These are phyloP conservation scores for Daldinia sp. DNA, from an alignment of 2,329 filamentous ascomycete genomes.

Conservation along the genomic window DNA sequence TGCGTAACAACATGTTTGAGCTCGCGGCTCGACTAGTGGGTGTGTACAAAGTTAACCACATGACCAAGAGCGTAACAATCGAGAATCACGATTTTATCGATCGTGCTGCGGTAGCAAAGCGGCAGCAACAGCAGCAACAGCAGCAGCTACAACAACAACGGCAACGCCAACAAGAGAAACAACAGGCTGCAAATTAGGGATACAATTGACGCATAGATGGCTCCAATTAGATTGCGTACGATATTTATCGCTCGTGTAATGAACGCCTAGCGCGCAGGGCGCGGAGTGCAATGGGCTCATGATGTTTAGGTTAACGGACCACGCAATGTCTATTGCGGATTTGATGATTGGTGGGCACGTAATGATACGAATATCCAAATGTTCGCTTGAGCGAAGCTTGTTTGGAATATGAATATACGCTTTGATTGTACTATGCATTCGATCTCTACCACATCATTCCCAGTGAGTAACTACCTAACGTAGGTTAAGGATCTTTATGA, in stretches of 20 bases:
- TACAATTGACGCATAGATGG: neutral
- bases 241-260: neutral
- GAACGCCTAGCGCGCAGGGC: neutral
- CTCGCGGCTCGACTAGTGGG: slow-evolving; percentile 93
- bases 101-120: slow-evolving; percentile 37
- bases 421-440: neutral
- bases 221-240: neutral
- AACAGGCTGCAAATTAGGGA: slow-evolving; percentile 14
- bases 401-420: slow-evolving; percentile 11
- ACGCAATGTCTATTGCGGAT: neutral
- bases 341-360: slow-evolving; percentile 8
- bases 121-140: slow-evolving; percentile 9
- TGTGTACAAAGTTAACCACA: slow-evolving; percentile 99
- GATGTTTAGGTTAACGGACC: neutral
- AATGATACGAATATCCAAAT: slow-evolving; percentile 19
- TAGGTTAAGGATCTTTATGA: neutral
- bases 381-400: neutral
- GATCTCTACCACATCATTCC: too few relatives aligned
- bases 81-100: slow-evolving; percentile 81
- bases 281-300: slow-evolving; percentile 2
- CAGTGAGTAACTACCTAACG: too few relatives aligned
- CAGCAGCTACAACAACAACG: slow-evolving; percentile 14
- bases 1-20: slow-evolving; percentile 99
- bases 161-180: slow-evolving; percentile 11
- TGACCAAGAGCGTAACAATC: slow-evolving; percentile 92